Evolutionary conservation across 495 filamentous ascomycete genomes (phyloP).

Genomic region (Aspergillus mulundensis): DNA sequence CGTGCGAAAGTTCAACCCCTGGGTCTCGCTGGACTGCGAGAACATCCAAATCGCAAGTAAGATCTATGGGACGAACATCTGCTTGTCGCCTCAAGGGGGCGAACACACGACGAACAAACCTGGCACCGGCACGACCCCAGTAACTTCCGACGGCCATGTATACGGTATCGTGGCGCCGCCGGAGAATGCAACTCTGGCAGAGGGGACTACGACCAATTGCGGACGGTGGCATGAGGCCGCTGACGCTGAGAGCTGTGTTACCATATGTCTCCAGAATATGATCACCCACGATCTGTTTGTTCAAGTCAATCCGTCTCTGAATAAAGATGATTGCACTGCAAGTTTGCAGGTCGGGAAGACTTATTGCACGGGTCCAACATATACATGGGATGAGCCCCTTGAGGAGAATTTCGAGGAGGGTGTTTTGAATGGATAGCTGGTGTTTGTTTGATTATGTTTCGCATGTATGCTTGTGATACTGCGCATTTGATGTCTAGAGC

Average conservation of each 20-base stretch:
- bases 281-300: slow-evolving; percentile 11
- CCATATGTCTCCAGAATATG: slow-evolving; percentile 7
- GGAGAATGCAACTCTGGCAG: slow-evolving; percentile 12
- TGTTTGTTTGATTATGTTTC: too few species aligned
- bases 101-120: background rate
- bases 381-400: slow-evolving; percentile 3
- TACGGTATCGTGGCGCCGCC: slow-evolving; percentile 1
- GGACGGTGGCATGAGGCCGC: slow-evolving; percentile 11
- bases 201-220: slow-evolving; percentile 16
- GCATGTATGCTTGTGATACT: too few species aligned
- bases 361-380: slow-evolving; percentile 9
- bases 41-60: background rate
- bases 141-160: background rate
- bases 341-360: slow-evolving; percentile 3
- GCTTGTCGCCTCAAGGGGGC: background rate
- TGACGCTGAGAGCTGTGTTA: slow-evolving; percentile 11
- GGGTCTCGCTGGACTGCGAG: background rate
- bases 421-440: too few species aligned
- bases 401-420: too few species aligned
- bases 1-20: background rate
- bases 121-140: background rate
- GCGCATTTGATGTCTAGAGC: too few species aligned
- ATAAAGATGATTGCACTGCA: background rate
- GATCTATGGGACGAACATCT: background rate
- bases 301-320: slow-evolving; percentile 14